Percentiles rank a stretch among this genome's conserved stretches.
Conservation (phyloP, 208 protist species). For the Endotrypanum monterogeii region DNA sequence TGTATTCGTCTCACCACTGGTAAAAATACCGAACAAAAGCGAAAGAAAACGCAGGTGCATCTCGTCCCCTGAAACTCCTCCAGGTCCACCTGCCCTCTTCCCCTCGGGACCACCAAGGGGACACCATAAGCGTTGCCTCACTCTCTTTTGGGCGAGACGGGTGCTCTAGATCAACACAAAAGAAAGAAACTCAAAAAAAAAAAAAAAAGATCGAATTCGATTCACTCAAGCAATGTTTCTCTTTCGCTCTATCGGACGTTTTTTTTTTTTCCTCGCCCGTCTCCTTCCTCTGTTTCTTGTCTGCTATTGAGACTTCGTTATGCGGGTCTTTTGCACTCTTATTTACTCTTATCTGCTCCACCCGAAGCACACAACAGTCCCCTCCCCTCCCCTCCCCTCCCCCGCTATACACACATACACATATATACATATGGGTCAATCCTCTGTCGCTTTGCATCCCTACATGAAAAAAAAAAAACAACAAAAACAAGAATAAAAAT, state of each 20-base stretch:
- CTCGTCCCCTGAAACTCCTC: neutral
- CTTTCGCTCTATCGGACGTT: neutral
- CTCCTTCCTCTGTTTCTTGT: neutral
- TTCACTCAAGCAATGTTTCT: no score
- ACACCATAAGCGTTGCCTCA: neutral
- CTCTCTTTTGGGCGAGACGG: neutral
- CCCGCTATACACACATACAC: neutral
- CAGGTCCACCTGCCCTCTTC: neutral
- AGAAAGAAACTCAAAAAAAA: neutral
- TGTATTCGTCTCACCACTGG: no score
- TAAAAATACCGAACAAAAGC: no score
- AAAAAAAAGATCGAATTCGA: neutral
- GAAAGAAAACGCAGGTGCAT: neutral
- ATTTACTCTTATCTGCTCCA: neutral
- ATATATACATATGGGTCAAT: no score
- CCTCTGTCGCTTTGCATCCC: no score
- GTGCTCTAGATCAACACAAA: neutral
- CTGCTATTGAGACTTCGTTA: neutral
- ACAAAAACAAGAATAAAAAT: no score
- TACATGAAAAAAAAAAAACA: no score
- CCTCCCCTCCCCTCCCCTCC: no score
- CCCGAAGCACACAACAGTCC: neutral
- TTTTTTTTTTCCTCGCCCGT: neutral
- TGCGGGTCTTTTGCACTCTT: no score
- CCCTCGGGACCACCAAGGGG: neutral